A percentile compares a stretch with the other conserved stretches of the same genome.
Conservation (phyloP, 1,284 basidiomycete species). For the Phenoliferia sp. region DNA sequence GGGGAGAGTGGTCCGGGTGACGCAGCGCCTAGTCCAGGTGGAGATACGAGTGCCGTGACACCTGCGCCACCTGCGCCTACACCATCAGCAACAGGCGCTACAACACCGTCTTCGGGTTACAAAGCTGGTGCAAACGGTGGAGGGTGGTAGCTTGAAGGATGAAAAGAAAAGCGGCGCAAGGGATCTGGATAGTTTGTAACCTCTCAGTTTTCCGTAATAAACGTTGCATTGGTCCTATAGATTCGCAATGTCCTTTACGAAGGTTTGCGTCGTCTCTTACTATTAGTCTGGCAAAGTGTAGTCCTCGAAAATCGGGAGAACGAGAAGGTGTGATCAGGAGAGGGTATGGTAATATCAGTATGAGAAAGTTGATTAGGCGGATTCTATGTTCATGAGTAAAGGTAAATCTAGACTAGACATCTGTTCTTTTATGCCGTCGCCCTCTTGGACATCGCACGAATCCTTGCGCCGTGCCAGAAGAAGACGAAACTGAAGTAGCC, state of each 20-base stretch:
- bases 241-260: too few species aligned
- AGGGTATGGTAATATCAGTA: too few species aligned
- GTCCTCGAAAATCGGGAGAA: too few species aligned
- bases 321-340: too few species aligned
- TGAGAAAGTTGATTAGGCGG: too few species aligned
- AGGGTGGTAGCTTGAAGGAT: not conserved
- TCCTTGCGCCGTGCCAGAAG: conserved; percentile 42
- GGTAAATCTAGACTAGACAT: not conserved
- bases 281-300: too few species aligned
- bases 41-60: not conserved
- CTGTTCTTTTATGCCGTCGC: conserved; percentile 1
- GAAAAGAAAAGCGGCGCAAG: not conserved
- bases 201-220: not conserved
- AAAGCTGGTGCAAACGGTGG: conserved; percentile 1
- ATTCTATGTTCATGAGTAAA: too few species aligned
- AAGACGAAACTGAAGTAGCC: conserved; percentile 51
- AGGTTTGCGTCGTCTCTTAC: too few species aligned
- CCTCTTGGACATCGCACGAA: conserved; percentile 41
- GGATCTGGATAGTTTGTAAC: not conserved
- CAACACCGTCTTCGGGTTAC: not conserved
- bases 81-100: not conserved
- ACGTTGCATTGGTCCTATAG: too few species aligned
- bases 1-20: too few species aligned
- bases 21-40: not conserved
- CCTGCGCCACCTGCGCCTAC: too few species aligned